These are phyloP conservation scores for Ascochyta pisi DNA, from an alignment of 2,329 filamentous ascomycete genomes.

Conservation along the genomic window DNA sequence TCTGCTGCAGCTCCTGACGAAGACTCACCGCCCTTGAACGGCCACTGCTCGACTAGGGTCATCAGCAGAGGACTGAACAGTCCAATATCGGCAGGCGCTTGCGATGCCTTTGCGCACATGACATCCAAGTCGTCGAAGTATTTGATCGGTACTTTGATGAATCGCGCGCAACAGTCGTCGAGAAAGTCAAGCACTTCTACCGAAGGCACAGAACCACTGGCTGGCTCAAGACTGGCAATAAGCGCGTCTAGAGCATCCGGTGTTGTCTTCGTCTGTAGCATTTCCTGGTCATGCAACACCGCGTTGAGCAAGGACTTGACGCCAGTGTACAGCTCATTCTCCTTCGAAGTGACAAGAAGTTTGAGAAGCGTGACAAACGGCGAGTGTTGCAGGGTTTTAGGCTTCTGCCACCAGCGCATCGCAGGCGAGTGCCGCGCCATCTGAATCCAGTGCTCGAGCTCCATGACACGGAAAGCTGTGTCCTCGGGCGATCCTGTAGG, in stretches of 20 bases:
- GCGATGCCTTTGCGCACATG: constrained; percentile 39
- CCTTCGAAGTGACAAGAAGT: constrained; percentile 60
- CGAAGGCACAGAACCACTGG: constrained; percentile 40
- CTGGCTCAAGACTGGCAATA: constrained; percentile 57
- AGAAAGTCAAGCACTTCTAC: constrained; percentile 70
- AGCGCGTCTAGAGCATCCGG: constrained; percentile 52
- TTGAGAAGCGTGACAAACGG: constrained; percentile 76
- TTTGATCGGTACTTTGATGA: constrained; percentile 78
- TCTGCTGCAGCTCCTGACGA: constrained; percentile 36
- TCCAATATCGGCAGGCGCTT: constrained; percentile 24
- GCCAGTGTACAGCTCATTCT: constrained; percentile 58
- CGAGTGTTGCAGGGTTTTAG: constrained; percentile 67
- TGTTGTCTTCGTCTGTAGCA: constrained; percentile 61
- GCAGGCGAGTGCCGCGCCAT: constrained; percentile 81
- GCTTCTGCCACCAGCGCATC: constrained; percentile 89
- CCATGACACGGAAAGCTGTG: constrained; percentile 69
- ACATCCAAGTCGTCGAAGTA: constrained; percentile 76
- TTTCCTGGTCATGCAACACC: constrained; percentile 69
- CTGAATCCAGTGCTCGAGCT: constrained; percentile 80
- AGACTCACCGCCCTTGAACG: constrained; percentile 59
- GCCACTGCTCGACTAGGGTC: constrained; percentile 78
- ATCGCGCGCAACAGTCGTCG: constrained; percentile 81
- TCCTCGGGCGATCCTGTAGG: constrained; percentile 49
- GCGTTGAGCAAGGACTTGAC: constrained; percentile 65
- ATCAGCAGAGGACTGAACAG: constrained; percentile 70